Evolutionary conservation across 306 rosid genomes (phyloP).

Genomic region (Trifolium dubium): DNA sequence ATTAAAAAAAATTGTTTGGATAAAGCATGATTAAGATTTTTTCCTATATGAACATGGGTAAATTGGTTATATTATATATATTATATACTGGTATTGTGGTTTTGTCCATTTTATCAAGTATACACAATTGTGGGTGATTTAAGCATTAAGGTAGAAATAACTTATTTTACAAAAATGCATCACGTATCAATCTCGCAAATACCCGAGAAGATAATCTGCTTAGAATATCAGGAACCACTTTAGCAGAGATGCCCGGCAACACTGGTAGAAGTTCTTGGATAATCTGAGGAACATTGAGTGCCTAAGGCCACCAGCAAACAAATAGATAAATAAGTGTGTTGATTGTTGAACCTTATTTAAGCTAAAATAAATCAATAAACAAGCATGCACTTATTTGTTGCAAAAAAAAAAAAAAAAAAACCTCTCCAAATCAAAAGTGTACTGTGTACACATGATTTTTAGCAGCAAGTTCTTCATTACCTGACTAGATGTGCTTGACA

Average conservation of each 20-base stretch:
- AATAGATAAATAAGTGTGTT: conserved; percentile 28
- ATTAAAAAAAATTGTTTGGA: not conserved
- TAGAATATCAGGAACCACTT: conserved; percentile 81
- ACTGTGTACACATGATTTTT: not conserved
- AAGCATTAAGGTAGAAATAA: conserved; percentile 3
- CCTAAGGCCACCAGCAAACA: conserved; percentile 52
- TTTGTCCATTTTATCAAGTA: conserved; percentile 37
- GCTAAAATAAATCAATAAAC: conserved; percentile 7
- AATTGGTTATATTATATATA: conserved; percentile 33
- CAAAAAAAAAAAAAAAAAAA: too few relatives aligned
- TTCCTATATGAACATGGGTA: conserved; percentile 8
- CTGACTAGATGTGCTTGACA: conserved; percentile 66
- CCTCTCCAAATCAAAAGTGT: not conserved
- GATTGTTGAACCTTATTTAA: conserved; percentile 1
- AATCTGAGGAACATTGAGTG: conserved; percentile 59
- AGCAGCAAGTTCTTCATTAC: conserved; percentile 49
- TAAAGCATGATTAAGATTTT: not conserved
- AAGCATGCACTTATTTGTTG: not conserved
- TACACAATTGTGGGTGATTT: conserved; percentile 49
- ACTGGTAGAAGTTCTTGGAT: conserved; percentile 87
- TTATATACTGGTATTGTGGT: conserved; percentile 33
- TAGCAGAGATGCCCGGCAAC: conserved; percentile 80
- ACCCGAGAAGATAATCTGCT: conserved; percentile 89
- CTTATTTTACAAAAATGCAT: conserved; percentile 63
- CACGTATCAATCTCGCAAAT: conserved; percentile 82